A percentile compares a stretch with the other conserved stretches of the same genome.
phyloP scores from a whole-genome alignment of 192 early-diverging fungal genomes.

The Coemansia sp. region DNA sequence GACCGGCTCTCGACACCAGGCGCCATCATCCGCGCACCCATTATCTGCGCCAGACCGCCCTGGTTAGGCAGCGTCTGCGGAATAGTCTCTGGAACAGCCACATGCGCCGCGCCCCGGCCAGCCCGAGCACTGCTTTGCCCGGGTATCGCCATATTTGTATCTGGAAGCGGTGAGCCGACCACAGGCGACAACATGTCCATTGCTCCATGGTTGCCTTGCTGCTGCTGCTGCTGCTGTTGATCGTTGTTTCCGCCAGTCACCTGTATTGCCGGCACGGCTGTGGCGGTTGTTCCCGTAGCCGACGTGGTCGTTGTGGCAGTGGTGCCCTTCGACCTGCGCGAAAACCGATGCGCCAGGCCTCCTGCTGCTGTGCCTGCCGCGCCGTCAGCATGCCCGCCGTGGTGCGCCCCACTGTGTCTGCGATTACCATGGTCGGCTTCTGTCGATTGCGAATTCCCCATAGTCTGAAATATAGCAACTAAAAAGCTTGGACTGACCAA shows the following conservation, averaged over 20 bases:
- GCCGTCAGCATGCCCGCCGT: slow-evolving; percentile 10
- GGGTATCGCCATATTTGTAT: slow-evolving; percentile 16
- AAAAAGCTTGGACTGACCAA: too few species aligned
- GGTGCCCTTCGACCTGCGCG: slow-evolving; percentile 33
- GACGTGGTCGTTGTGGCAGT: neutral
- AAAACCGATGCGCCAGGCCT: slow-evolving; percentile 36
- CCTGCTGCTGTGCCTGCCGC: slow-evolving; percentile 15
- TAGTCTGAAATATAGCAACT: slow-evolving; percentile 4
- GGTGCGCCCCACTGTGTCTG: slow-evolving; percentile 29
- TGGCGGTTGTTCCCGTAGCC: slow-evolving; percentile 26
- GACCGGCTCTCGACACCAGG: slow-evolving; percentile 38
- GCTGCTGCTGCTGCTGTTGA: slow-evolving; percentile 11
- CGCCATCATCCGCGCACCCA: slow-evolving; percentile 43
- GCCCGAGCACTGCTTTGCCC: neutral
- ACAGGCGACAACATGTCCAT: slow-evolving; percentile 50
- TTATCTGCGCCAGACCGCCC: slow-evolving; percentile 49
- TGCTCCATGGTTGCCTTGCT: slow-evolving; percentile 18
- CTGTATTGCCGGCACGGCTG: slow-evolving; percentile 26
- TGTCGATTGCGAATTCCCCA: slow-evolving; percentile 52
- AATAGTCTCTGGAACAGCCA: slow-evolving; percentile 47
- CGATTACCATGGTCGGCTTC: slow-evolving; percentile 36
- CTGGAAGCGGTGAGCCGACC: slow-evolving; percentile 50
- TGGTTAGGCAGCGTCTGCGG: slow-evolving; percentile 53
- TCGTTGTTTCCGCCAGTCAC: slow-evolving; percentile 6
- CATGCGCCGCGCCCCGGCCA: slow-evolving; percentile 10